These are phyloP conservation scores for Pyrenophora tritici-repentis DNA, from an alignment of 2,329 filamentous ascomycete genomes.

Conservation along the genomic window DNA sequence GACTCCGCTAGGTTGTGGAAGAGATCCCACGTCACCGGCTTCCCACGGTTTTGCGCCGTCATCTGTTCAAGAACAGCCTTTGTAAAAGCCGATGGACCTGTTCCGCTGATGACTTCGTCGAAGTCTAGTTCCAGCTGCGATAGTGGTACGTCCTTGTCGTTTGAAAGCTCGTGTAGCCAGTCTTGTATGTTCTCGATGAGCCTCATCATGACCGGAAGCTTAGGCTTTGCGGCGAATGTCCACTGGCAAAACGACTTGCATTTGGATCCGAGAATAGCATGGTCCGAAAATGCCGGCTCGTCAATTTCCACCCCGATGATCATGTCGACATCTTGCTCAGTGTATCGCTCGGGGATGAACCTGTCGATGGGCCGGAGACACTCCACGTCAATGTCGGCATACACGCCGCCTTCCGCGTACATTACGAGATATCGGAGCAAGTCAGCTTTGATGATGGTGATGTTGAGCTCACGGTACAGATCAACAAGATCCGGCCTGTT, in stretches of 20 bases:
- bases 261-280: conserved; percentile 70
- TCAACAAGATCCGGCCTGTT: conserved; percentile 62
- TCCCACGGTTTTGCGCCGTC: conserved; percentile 53
- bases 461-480: conserved; percentile 42
- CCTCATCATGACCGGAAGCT: conserved; percentile 68
- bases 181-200: conserved; percentile 70
- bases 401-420: conserved; percentile 68
- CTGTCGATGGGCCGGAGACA: conserved; percentile 58
- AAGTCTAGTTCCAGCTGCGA: conserved; percentile 69
- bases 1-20: conserved; percentile 72
- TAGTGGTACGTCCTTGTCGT: conserved; percentile 63
- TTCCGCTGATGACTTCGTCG: conserved; percentile 74
- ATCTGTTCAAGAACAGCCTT: conserved; percentile 68
- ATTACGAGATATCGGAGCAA: conserved; percentile 69
- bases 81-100: conserved; percentile 73
- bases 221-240: conserved; percentile 73
- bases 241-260: conserved; percentile 75
- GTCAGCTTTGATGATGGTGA: conserved; percentile 70
- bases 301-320: conserved; percentile 74
- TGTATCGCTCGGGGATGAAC: conserved; percentile 68
- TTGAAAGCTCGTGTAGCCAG: conserved; percentile 66
- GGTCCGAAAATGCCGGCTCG: conserved; percentile 66
- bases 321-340: conserved; percentile 69
- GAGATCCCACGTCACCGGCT: conserved; percentile 62
- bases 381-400: conserved; percentile 65